Percentiles rank a stretch among this genome's conserved stretches.
Conservation (phyloP, 495 filamentous ascomycete genomes). For the Trichoderma asperelloides region DNA sequence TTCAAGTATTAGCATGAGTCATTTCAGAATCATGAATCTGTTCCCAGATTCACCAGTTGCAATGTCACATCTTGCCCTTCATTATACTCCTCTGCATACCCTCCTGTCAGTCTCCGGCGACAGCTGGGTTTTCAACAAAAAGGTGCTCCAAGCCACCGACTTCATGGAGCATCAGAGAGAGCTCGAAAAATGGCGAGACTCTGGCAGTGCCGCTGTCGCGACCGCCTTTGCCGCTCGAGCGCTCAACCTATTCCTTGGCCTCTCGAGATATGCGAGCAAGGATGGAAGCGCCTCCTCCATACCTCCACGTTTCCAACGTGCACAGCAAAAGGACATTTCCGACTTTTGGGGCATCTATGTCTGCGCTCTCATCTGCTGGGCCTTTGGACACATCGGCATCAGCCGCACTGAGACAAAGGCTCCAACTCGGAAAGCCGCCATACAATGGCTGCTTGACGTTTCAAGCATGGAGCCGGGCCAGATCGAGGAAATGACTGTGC, state of each 20-base stretch:
- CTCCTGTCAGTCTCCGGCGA: constrained; percentile 40
- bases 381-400: constrained; percentile 36
- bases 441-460: constrained; percentile 51
- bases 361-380: constrained; percentile 41
- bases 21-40: constrained; percentile 26
- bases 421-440: constrained; percentile 38
- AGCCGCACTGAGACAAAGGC: constrained; percentile 19
- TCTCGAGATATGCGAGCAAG: neutral
- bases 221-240: constrained; percentile 26
- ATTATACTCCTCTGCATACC: constrained; percentile 38
- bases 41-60: constrained; percentile 30
- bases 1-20: constrained; percentile 14
- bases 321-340: constrained; percentile 28
- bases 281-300: constrained; percentile 8
- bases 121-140: constrained; percentile 38
- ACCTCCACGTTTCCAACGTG: constrained; percentile 11
- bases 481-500: constrained; percentile 20
- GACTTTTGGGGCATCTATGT: constrained; percentile 42
- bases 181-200: constrained; percentile 27
- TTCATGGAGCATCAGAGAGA: constrained; percentile 31
- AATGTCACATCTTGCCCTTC: constrained; percentile 39
- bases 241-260: constrained; percentile 20
- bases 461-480: constrained; percentile 42
- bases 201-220: constrained; percentile 18
- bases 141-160: constrained; percentile 25